A percentile compares a stretch with the other conserved stretches of the same genome.
Evolutionary conservation across 257 asterid genomes (phyloP).

Genomic region (Ophiorrhiza pumila): DNA sequence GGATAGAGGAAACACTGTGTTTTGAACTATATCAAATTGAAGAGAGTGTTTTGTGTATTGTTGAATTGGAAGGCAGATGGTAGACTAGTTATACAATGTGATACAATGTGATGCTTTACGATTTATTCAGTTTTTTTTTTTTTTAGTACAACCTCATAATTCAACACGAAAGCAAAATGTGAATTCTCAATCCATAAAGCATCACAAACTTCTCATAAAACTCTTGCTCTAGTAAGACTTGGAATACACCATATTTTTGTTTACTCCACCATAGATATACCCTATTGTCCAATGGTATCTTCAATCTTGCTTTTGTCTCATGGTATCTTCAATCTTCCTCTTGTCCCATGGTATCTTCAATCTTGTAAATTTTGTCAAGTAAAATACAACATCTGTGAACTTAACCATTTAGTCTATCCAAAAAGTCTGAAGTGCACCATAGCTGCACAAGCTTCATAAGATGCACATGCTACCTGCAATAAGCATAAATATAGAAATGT

Average conservation of each 20-base stretch:
- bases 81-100: neutral
- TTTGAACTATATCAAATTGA: too few relatives aligned
- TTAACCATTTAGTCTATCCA: neutral
- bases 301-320: neutral
- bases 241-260: neutral
- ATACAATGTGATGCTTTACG: neutral
- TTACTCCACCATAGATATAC: neutral
- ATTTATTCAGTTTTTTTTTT: neutral
- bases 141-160: neutral
- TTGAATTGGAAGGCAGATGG: neutral
- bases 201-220: neutral
- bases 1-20: too few relatives aligned
- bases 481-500: constrained; percentile 17
- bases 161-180: neutral
- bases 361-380: neutral
- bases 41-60: neutral
- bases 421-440: neutral
- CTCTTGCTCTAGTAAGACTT: constrained; percentile 15
- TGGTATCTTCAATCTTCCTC: too few relatives aligned
- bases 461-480: neutral
- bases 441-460: neutral
- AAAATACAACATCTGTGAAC: too few relatives aligned
- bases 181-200: neutral
- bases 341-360: too few relatives aligned
- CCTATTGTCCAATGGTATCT: too few relatives aligned